Percentiles rank a stretch among this genome's conserved stretches.
phyloP scores from a whole-genome alignment of 2,329 filamentous ascomycete species.

The Eutypella sp. region DNA sequence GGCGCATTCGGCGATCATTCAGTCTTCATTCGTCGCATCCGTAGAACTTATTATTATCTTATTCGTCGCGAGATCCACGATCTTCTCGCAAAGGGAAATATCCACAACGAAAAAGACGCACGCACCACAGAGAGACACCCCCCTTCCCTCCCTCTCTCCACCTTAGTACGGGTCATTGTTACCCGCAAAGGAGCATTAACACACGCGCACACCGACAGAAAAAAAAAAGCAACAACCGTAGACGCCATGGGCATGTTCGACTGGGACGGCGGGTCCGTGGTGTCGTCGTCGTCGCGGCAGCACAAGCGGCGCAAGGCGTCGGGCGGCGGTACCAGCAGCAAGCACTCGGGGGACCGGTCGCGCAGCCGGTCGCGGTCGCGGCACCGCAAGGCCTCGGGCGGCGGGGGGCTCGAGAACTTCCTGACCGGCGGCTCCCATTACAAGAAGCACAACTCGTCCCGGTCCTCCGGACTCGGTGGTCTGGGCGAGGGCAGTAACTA shows the following conservation, averaged over 20 bases:
- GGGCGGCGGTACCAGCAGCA: conserved; percentile 12
- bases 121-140: too few relatives aligned
- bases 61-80: too few relatives aligned
- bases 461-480: conserved; percentile 9
- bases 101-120: too few relatives aligned
- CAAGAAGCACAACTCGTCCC: conserved; percentile 18
- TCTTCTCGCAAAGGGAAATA: too few relatives aligned
- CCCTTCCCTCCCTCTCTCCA: too few relatives aligned
- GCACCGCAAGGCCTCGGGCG: conserved; percentile 24
- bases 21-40: too few relatives aligned
- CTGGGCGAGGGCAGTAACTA: conserved; percentile 5
- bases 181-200: background rate
- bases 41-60: too few relatives aligned
- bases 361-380: conserved; percentile 12
- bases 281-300: conserved; percentile 18
- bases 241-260: conserved; percentile 31
- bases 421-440: conserved; percentile 17
- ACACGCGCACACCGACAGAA: too few relatives aligned
- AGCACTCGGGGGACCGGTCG: conserved; percentile 14
- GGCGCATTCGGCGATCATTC: too few relatives aligned
- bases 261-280: conserved; percentile 36
- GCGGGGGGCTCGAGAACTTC: conserved; percentile 10
- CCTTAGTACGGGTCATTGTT: background rate
- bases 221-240: too few relatives aligned
- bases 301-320: conserved; percentile 21